Conservation (phyloP, 2,329 filamentous ascomycete genomes). For the Alternaria conjuncta region DNA sequence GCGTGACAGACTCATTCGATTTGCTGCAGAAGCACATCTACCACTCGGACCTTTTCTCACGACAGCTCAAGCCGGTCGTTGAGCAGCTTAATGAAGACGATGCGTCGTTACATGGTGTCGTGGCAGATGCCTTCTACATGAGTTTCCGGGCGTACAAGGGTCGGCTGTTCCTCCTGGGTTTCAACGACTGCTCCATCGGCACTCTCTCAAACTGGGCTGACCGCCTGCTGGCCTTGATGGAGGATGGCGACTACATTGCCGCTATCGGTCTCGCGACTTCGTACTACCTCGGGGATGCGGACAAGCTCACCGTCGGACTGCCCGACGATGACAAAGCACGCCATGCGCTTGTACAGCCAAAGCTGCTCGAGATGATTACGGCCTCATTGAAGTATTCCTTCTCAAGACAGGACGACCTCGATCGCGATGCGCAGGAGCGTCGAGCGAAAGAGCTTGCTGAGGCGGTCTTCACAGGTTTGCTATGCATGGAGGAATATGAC, state of each 20-base stretch:
- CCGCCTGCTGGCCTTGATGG: constrained; percentile 89
- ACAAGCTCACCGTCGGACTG: constrained; percentile 91
- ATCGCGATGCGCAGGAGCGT: constrained; percentile 58
- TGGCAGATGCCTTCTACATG: constrained; percentile 98
- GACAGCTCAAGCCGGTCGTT: constrained; percentile 81
- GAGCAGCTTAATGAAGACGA: constrained; percentile 90
- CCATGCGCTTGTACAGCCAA: constrained; percentile 84
- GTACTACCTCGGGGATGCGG: constrained; percentile 89
- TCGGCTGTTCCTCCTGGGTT: constrained; percentile 88
- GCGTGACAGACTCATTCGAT: constrained; percentile 94
- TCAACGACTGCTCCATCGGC: constrained; percentile 90
- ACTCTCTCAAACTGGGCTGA: constrained; percentile 97
- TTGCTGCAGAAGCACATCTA: constrained; percentile 91
- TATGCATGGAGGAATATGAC: constrained; percentile 76
- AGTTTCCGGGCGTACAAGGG: constrained; percentile 97
- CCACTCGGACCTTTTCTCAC: constrained; percentile 87
- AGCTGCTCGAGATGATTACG: constrained; percentile 89
- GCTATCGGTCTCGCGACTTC: constrained; percentile 89
- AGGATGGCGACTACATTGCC: constrained; percentile 92
- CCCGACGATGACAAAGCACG: constrained; percentile 80
- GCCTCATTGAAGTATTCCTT: constrained; percentile 92
- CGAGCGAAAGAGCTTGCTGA: constrained; percentile 80
- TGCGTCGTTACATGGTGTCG: constrained; percentile 88
- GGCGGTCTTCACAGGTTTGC: constrained; percentile 82
- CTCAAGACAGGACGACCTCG: constrained; percentile 62